Percentiles rank a stretch among this genome's conserved stretches.
Conservation (phyloP, 192 early-diverging fungal genomes). For the Kickxella alabastrina region DNA sequence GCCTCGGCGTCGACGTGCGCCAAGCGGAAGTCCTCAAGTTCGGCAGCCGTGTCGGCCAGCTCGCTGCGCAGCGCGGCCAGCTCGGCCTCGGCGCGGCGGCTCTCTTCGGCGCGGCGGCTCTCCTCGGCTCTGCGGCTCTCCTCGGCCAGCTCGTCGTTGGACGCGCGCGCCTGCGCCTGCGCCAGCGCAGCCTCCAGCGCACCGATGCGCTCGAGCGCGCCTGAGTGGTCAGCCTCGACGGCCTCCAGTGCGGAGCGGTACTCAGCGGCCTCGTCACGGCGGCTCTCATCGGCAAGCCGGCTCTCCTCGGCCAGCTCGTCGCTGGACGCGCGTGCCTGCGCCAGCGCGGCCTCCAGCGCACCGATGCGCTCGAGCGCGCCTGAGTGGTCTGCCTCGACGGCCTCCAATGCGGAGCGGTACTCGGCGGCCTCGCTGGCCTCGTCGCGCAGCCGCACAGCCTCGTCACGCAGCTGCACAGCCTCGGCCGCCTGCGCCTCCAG, state of each 20-base stretch:
- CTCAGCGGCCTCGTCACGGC: slow-evolving; percentile 16
- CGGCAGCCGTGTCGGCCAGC: slow-evolving; percentile 42
- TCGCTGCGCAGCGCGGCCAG: slow-evolving; percentile 53
- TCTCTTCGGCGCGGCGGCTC: slow-evolving; percentile 54
- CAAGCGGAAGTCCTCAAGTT: slow-evolving; percentile 55
- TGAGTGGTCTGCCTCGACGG: slow-evolving; percentile 20
- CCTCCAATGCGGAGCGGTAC: slow-evolving; percentile 31
- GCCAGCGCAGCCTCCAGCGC: slow-evolving; percentile 46
- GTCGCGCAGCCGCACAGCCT: too few species aligned
- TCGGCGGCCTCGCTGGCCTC: slow-evolving; percentile 55
- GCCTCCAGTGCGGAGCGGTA: slow-evolving; percentile 22
- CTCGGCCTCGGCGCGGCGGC: slow-evolving; percentile 60
- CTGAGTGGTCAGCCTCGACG: slow-evolving; percentile 57
- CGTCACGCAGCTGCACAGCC: slow-evolving; percentile 57
- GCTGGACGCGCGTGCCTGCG: slow-evolving; percentile 6
- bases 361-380: slow-evolving; percentile 19
- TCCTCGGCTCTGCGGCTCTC: slow-evolving; percentile 58
- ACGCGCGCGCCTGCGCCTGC: slow-evolving; percentile 31
- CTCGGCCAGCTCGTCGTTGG: slow-evolving; percentile 60
- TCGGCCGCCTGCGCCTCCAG: slow-evolving; percentile 58
- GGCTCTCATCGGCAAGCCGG: slow-evolving; percentile 18
- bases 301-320: slow-evolving; percentile 23
- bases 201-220: slow-evolving; percentile 60
- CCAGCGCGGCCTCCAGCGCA: slow-evolving; percentile 22
- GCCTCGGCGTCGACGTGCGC: slow-evolving; percentile 47